These are phyloP conservation scores for Myrica gale DNA, from an alignment of 306 rosid species.

Conservation along the genomic window DNA sequence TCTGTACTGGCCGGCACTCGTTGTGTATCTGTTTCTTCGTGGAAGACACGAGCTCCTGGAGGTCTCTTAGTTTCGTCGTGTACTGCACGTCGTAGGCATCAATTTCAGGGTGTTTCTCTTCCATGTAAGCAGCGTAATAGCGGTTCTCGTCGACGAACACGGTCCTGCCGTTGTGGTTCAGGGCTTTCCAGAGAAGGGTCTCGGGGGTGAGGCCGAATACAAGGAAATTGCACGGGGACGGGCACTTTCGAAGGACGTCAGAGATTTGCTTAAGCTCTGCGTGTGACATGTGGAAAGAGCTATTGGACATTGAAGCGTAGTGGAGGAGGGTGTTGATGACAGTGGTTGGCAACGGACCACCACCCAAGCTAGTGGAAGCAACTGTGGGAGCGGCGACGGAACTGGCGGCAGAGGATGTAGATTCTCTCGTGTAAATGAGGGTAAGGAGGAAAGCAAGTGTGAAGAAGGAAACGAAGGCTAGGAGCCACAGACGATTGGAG, in stretches of 20 bases:
- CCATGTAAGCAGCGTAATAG: constrained; percentile 78
- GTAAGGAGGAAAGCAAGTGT: constrained; percentile 79
- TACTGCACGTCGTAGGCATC: constrained; percentile 91
- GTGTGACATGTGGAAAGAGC: constrained; percentile 73
- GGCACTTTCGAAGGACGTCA: constrained; percentile 78
- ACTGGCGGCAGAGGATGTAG: constrained; percentile 39
- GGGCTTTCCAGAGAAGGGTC: constrained; percentile 86
- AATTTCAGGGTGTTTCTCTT: constrained; percentile 86
- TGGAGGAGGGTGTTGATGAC: constrained; percentile 85
- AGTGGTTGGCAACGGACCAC: constrained; percentile 50
- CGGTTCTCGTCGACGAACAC: constrained; percentile 94
- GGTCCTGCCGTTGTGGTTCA: constrained; percentile 84
- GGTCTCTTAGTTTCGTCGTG: constrained; percentile 73
- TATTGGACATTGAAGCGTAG: constrained; percentile 80
- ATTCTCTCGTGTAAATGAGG: constrained; percentile 70
- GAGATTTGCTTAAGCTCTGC: constrained; percentile 80
- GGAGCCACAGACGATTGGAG: constrained; percentile 80
- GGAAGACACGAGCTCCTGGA: constrained; percentile 55
- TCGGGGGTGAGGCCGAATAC: constrained; percentile 87
- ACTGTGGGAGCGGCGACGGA: constrained; percentile 26
- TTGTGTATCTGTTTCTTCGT: constrained; percentile 64
- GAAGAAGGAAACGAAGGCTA: constrained; percentile 75
- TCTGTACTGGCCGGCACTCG: constrained; percentile 94
- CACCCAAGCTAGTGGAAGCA: constrained; percentile 18
- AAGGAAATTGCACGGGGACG: constrained; percentile 70